phyloP scores from a whole-genome alignment of 1,284 basidiomycete genomes.

The Xerocomus amazonicus region DNA sequence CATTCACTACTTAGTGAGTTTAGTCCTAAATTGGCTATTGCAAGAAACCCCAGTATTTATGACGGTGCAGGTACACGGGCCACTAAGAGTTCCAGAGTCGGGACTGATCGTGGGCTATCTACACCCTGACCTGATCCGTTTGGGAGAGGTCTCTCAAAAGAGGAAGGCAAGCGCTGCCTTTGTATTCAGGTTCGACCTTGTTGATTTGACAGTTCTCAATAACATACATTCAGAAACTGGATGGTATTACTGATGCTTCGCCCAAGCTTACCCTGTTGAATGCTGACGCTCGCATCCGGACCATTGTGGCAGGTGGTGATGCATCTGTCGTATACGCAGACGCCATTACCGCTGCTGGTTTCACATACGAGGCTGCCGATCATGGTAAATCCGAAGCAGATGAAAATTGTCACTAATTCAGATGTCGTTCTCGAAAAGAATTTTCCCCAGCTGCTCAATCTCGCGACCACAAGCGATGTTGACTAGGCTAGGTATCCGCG shows the following conservation, averaged over 20 bases:
- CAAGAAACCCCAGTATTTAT: conserved; percentile 83
- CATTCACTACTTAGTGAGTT: conserved; percentile 96
- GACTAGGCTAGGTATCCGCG: conserved; percentile 19
- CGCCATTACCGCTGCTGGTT: conserved; percentile 96
- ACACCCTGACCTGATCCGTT: conserved; percentile 99
- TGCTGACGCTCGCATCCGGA: conserved; percentile 94
- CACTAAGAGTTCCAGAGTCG: conserved; percentile 45
- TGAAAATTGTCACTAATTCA: conserved; percentile 17
- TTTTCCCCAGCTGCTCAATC: conserved; percentile 20
- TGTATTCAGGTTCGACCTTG: no score
- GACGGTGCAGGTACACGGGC: conserved; percentile 48
- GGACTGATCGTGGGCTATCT: conserved; percentile 92
- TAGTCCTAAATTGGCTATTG: conserved; percentile 98
- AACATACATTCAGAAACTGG: conserved; percentile 98
- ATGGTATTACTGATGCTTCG: conserved; percentile 95
- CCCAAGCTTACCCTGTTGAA: conserved; percentile 98
- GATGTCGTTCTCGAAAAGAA: conserved; percentile 21
- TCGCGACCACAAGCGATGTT: conserved; percentile 17
- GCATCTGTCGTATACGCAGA: conserved; percentile 88
- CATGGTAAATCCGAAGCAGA: no score
- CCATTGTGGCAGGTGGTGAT: conserved; percentile 96
- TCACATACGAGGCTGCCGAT: conserved; percentile 94
- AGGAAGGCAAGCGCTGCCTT: conserved; percentile 51
- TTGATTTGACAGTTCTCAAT: neutral
- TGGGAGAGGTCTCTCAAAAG: conserved; percentile 96